These are phyloP conservation scores for Ceratocystis harringtonii DNA, from an alignment of 2,329 filamentous ascomycete species.

Conservation along the genomic window DNA sequence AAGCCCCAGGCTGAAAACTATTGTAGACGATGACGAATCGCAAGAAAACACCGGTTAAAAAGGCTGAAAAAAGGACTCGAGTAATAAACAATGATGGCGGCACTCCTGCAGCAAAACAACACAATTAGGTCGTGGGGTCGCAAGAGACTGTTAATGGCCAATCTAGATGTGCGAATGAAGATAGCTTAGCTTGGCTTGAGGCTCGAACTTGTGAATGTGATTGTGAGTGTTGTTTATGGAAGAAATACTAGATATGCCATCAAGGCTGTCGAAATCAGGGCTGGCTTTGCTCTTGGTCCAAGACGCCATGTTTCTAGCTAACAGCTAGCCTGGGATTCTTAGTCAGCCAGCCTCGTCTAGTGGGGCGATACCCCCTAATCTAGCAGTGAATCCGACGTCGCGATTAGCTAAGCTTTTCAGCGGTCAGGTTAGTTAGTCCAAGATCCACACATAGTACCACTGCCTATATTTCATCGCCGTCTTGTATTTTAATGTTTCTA, in stretches of 20 bases:
- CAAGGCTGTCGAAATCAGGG: slow-evolving; percentile 14
- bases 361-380: background rate
- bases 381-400: background rate
- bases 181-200: background rate
- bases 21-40: background rate
- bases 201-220: background rate
- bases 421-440: no score
- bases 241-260: slow-evolving; percentile 12
- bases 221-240: slow-evolving; percentile 11
- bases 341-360: slow-evolving; percentile 7
- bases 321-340: background rate
- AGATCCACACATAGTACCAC: no score
- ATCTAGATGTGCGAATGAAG: background rate
- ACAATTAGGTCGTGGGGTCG: background rate
- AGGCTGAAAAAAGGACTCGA: background rate
- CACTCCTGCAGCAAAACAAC: background rate
- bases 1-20: background rate
- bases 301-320: background rate
- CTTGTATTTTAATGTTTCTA: background rate
- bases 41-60: background rate
- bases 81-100: background rate
- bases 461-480: no score
- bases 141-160: background rate
- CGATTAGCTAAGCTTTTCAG: background rate
- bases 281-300: background rate